Base-by-base conservation (phyloP, 2,329 filamentous ascomycete species). In the Zymoseptoria tritici region DNA sequence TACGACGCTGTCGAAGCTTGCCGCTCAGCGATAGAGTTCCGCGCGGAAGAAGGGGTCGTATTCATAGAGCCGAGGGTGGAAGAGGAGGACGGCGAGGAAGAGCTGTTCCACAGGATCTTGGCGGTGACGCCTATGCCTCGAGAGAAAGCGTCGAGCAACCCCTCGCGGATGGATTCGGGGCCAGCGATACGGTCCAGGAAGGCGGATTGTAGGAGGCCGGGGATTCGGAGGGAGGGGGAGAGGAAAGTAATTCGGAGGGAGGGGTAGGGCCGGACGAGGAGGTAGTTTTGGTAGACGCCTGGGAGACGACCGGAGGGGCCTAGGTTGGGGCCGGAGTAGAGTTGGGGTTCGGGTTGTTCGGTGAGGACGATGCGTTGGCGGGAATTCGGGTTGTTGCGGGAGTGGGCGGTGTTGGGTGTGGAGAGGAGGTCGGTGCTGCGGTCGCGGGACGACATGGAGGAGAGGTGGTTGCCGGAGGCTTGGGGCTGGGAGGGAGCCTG, bases 231-330 rank as follows among this genome's bases (percentile, higher is more conserved):
- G 1, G 83, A 82, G 0, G 86, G 86, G 1, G 85, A 87, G 2
- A 86, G 86, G 69, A 90, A 90, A 0, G 89, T 79, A 56, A 90
- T 84, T 1, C 83, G 81, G 0, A 90, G 76, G 42, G 79, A 85
- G 0, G 87, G 86, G 63, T 83, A 83, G 0, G 87, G 87, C 3
- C 86, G 78, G 4, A 87, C 81, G 19, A 87, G 80, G n/a, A 87
- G 77, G 66, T 86, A 87, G 53, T 73, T 74, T 56, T 74, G 73
- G 54, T 74, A 75, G 0, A 75, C 73, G 6, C 73, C 73, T 1
- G 73, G 73, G 4, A 75, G 55, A 8, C 73, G 63, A 0, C 73
- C 73, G 7, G 68, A 71, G 1, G 67, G 66, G 2, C 73, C 73
- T 4, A 74, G 65, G 19, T 59, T 67, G 1, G 66, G 61, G 31